Percentiles rank a stretch among this genome's conserved stretches.
These are phyloP conservation scores for Glomus cerebriforme DNA, from an alignment of 192 early-diverging fungal species.

Conservation along the genomic window DNA sequence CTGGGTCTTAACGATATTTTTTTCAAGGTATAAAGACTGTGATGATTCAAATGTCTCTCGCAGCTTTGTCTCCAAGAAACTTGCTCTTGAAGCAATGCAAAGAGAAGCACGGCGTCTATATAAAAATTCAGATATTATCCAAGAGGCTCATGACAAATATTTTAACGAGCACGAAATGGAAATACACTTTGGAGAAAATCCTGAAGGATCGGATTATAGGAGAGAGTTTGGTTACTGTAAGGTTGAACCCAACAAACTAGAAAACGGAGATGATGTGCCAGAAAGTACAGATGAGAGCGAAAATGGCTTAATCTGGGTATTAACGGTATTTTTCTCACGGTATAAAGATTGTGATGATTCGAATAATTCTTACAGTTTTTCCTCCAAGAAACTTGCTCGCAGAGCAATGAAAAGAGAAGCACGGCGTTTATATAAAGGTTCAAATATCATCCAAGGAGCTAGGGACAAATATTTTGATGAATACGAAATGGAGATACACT, in stretches of 20 bases:
- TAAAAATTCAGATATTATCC: background rate
- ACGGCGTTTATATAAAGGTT: background rate
- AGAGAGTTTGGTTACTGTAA: background rate
- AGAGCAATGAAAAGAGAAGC: slow-evolving; percentile 19
- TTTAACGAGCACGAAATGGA: background rate
- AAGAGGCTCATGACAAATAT: background rate
- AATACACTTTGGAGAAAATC: background rate
- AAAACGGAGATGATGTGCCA: background rate
- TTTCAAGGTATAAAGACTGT: background rate
- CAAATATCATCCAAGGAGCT: slow-evolving; percentile 1
- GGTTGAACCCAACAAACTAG: background rate
- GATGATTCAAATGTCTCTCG: background rate
- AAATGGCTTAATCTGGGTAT: background rate
- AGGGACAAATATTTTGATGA: background rate
- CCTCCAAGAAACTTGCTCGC: background rate
- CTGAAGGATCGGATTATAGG: background rate
- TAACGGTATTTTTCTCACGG: background rate
- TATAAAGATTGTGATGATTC: slow-evolving; percentile 1
- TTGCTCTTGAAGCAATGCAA: slow-evolving; percentile 3
- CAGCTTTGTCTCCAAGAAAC: background rate
- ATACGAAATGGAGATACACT: background rate
- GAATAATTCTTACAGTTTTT: background rate
- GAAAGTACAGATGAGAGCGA: background rate
- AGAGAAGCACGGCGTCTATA: slow-evolving; percentile 12
- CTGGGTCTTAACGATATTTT: slow-evolving; percentile 1